Evolutionary conservation across 371 early-diverging fungal genomes (phyloP), one percentile per base, ranked within the genome.

Genomic region (Ordospora pajunii): DNA sequence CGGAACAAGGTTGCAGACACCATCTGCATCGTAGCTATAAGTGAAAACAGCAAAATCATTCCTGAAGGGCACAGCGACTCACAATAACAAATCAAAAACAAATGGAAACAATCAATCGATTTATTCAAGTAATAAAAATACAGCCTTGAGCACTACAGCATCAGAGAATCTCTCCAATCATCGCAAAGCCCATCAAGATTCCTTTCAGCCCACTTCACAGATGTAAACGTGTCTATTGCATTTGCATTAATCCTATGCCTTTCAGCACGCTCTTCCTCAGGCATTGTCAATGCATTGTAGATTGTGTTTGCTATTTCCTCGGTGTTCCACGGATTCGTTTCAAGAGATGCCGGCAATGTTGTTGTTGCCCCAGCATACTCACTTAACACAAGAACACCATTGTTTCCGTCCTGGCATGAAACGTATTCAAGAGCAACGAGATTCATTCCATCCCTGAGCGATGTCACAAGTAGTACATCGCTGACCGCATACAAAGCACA

Each of bases 391-490:
- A 99, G 86, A 6, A 92, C 93, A 62, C 99, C 98, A 77, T 95
- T 91, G 53, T 90, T 90, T 48, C 91, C 87, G 78, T 90, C 88
- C 83, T 76, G 72, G 76, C 91, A 91, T 11, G 93, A 90, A 76
- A 97, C 91, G 83, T 96, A 99, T 86, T 97, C 98, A 83, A 96
- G 90, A 22, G 93, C 90, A 0, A 94, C 97, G 77, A 97, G 82
- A 86, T 99, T 99, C 99, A 99, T 99, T 64, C 98, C 99, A 84
- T 99, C 98, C 45, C 96, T 89, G 1, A 96, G 91, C 23, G 94
- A 94, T 32, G 96, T 92, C 19, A 99, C 90, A 48, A 97, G 83
- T 78, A 98, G 94, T 11, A 90, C 93, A 85, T 99, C 98, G 0
- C 94, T 88, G 7, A 91, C 88, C 6, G 93, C 89, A 82, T 96